Evolutionary conservation across 2,329 filamentous ascomycete species (phyloP), one percentile per base, ranked within the genome.

Genomic region (Colletotrichum sp.): DNA sequence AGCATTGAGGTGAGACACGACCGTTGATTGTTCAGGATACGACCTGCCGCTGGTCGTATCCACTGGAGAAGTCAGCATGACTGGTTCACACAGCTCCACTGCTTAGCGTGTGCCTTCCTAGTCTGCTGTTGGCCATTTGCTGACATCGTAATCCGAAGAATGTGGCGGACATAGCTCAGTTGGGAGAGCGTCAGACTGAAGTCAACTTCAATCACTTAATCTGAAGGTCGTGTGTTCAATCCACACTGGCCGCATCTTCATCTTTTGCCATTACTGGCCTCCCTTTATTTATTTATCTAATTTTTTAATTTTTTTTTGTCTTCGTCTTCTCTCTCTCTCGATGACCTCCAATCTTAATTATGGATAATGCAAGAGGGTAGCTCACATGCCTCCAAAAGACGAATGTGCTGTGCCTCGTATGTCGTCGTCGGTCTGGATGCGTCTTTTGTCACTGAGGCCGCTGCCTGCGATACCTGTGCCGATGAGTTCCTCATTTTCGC

Each of bases 201-300:
- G 73, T 52, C 4, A 75, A 75, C 73, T 75, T 75, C 70, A 73
- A 27, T 73, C 70, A 68, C 27, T 68, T 65, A 68, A 75, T 75
- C 73, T 75, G 73, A 75, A 73, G 73, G 73, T 75, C 73, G 73
- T 75, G 70, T 75, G 74, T 75, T 75, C 74, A 75, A 75, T 75
- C 74, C 74, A 75, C 74, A 75, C 74, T 75, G 74, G 74, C 74
- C 74, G 74, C 74, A 75, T 60, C 70, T 74, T 69, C 64, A 60
- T 2, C 22, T 73, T 75, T 65, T 72, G 55, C 15, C 8, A 2
- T 6, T 5, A 6, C 15, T 1, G 13, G 6, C 10, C 22, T 22
- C 22, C 22, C 22, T 22, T 22, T 22, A 22, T 22, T 22, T 22
- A 22, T 22, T 22, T 22, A 22, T 22, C 22, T 22, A 22, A 22